Conservation (phyloP, 1,139 yeast species). For the Kodamaea sp. region DNA sequence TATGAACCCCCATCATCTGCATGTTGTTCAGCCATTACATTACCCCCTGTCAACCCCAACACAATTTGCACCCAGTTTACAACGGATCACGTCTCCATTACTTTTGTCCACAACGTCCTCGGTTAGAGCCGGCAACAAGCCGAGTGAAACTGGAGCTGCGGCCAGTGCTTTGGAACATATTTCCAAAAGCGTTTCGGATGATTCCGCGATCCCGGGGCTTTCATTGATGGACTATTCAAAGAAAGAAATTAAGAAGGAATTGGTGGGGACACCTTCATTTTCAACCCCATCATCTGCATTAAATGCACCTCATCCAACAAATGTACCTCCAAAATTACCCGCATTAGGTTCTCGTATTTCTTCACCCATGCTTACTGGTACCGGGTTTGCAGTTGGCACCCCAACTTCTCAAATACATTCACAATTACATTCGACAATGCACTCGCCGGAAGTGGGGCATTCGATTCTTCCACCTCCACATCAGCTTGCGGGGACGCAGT, state of each 20-base stretch:
- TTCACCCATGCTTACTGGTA: constrained; percentile 42
- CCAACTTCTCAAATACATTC: constrained; percentile 8
- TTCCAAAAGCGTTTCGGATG: constrained; percentile 24
- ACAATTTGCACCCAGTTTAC: constrained; percentile 63
- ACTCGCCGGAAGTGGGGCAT: too few relatives aligned
- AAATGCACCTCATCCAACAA: constrained; percentile 23
- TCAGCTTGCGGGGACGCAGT: too few relatives aligned
- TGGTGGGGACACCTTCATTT: constrained; percentile 18
- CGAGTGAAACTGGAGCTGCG: constrained; percentile 8
- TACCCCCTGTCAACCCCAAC: constrained; percentile 70
- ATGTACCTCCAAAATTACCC: constrained; percentile 32
- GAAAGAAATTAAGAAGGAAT: constrained; percentile 12
- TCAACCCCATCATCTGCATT: constrained; percentile 38
- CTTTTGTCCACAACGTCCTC: constrained; percentile 47
- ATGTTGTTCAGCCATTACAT: constrained; percentile 54
- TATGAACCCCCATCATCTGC: constrained; percentile 14
- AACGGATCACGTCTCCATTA: constrained; percentile 62
- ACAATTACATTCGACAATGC: not conserved
- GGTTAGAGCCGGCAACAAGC: constrained; percentile 17
- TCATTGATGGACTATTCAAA: constrained; percentile 28
- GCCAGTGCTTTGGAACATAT: constrained; percentile 64
- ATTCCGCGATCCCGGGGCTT: constrained; percentile 19
- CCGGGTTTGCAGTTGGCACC: constrained; percentile 32
- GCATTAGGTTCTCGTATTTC: constrained; percentile 25
- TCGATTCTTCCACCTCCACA: too few relatives aligned